These are phyloP conservation scores for Sporobolomyces pararoseus DNA, from an alignment of 768 basidiomycete genomes.

Conservation along the genomic window DNA sequence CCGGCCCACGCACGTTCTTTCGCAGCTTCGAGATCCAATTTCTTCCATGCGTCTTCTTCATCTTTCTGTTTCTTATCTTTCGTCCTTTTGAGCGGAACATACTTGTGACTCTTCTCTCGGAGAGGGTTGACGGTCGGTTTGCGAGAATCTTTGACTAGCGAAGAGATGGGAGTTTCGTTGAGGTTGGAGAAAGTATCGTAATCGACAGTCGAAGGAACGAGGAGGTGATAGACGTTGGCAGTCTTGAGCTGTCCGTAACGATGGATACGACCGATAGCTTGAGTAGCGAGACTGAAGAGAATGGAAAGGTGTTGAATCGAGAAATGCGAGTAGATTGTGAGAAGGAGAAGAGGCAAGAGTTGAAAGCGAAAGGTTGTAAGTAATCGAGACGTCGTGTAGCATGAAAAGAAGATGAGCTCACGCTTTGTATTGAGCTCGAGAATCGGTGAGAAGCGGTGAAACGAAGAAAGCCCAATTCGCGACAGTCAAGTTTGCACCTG, in stretches of 20 bases:
- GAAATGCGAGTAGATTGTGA: no score
- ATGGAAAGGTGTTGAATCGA: neutral
- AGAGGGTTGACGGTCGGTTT: slow-evolving; percentile 8
- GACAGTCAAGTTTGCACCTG: slow-evolving; percentile 68
- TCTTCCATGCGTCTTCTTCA: neutral
- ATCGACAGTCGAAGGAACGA: slow-evolving; percentile 84
- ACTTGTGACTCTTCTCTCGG: slow-evolving; percentile 1
- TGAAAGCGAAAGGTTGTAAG: neutral
- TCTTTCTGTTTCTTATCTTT: slow-evolving; percentile 7
- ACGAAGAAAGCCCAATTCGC: slow-evolving; percentile 95
- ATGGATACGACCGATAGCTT: slow-evolving; percentile 55
- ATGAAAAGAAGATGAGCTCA: neutral
- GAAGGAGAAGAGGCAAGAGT: neutral
- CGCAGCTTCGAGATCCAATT: slow-evolving; percentile 1
- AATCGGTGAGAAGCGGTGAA: slow-evolving; percentile 77
- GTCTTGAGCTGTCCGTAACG: slow-evolving; percentile 77
- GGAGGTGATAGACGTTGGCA: slow-evolving; percentile 76
- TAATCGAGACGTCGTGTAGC: slow-evolving; percentile 48
- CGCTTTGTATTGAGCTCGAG: slow-evolving; percentile 78
- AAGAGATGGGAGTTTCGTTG: slow-evolving; percentile 15
- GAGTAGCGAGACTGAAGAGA: slow-evolving; percentile 42
- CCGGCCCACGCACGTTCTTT: slow-evolving; percentile 6
- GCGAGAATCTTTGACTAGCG: neutral
- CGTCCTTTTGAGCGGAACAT: neutral
- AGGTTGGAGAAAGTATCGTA: slow-evolving; percentile 63